phyloP scores from a whole-genome alignment of 306 rosid genomes.

The Sindora glabra region DNA sequence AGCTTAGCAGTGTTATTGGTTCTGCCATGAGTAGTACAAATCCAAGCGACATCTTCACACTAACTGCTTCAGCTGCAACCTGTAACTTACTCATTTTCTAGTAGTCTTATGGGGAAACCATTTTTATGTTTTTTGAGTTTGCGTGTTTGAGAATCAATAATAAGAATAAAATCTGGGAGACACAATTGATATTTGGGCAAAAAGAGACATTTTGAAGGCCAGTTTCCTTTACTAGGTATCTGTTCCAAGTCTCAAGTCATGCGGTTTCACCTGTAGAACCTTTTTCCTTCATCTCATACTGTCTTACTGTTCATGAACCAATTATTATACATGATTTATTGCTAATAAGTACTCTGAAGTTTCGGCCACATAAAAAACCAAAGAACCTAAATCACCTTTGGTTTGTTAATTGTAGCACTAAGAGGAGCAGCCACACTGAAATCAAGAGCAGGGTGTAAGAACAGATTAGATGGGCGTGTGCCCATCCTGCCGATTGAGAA shows the following conservation, averaged over 20 bases:
- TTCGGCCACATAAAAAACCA: too few relatives aligned
- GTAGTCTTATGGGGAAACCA: background rate
- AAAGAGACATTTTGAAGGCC: background rate
- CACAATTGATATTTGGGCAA: background rate
- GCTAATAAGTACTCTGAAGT: too few relatives aligned
- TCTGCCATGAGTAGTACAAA: conserved; percentile 66
- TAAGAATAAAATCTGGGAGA: too few relatives aligned
- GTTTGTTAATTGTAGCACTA: conserved; percentile 39
- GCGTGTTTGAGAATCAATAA: too few relatives aligned
- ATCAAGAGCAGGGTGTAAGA: conserved; percentile 74
- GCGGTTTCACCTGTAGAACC: too few relatives aligned
- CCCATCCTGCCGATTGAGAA: conserved; percentile 69
- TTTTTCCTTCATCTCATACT: background rate
- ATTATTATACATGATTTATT: background rate
- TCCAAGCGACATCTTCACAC: conserved; percentile 72
- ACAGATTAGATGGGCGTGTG: conserved; percentile 48
- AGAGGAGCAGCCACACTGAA: conserved; percentile 83
- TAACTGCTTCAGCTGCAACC: conserved; percentile 87
- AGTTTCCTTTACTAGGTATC: background rate
- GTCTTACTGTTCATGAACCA: background rate
- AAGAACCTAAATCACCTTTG: too few relatives aligned
- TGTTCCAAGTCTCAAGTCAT: too few relatives aligned
- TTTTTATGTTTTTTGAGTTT: background rate
- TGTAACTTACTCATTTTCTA: conserved; percentile 24
- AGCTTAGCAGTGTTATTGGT: conserved; percentile 44